These are phyloP conservation scores for Talaromyces stipitatus DNA, from an alignment of 495 filamentous ascomycete species.

Conservation along the genomic window DNA sequence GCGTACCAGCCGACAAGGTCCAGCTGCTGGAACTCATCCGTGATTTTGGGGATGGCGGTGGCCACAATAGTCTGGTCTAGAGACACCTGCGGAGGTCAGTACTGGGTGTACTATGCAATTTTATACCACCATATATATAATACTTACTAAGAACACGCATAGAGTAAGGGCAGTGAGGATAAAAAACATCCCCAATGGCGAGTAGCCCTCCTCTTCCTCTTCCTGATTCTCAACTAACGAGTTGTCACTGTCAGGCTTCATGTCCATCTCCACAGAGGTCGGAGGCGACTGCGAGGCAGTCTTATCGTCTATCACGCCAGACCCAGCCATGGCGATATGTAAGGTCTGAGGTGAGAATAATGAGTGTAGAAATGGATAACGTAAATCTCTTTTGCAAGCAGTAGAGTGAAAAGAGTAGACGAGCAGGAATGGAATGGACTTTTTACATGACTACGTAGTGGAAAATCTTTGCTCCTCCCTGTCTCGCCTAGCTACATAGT, in stretches of 20 bases:
- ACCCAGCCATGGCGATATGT: background rate
- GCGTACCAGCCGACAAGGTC: conserved; percentile 19
- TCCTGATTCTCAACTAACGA: background rate
- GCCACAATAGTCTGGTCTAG: conserved; percentile 9
- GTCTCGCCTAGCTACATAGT: too few species aligned
- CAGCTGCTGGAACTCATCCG: conserved; percentile 19
- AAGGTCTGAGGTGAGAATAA: background rate
- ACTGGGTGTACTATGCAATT: background rate
- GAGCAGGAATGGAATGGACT: background rate
- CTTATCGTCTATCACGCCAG: background rate
- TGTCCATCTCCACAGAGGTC: background rate
- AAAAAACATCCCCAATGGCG: background rate
- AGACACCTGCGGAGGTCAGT: background rate
- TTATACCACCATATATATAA: background rate
- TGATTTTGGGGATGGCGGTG: too few species aligned
- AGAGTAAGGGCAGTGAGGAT: background rate
- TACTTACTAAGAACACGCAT: background rate
- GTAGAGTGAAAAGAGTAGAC: background rate
- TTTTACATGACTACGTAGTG: too few species aligned
- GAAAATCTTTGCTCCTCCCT: too few species aligned
- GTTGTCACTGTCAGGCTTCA: background rate
- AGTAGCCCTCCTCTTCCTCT: background rate
- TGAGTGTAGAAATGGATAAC: background rate
- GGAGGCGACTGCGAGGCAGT: background rate
- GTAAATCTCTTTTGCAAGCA: background rate